Evolutionary conservation across 768 basidiomycete species (phyloP), one percentile per base, ranked within the genome.

Genomic region (Leucosporidium scottii): DNA sequence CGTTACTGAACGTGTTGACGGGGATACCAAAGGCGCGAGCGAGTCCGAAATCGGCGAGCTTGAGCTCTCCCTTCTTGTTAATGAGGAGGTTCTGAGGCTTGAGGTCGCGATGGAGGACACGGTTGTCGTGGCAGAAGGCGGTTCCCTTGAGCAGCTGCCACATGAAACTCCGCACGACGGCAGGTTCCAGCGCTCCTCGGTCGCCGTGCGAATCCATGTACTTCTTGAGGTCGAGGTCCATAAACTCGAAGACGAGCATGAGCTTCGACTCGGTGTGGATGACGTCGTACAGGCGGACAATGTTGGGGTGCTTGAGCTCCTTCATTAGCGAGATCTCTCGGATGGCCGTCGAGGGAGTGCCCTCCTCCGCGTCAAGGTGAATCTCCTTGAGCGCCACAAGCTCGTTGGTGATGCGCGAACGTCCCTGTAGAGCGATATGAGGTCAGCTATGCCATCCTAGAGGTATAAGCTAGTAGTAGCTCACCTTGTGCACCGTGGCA

Each of bases 171-270:
- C 91, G 87, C 68, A 98, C 82, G 5, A 90, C 92, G 55, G 84
- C 83, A 39, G 81, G 71, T 21, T 96, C 92, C 53, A 99, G 83
- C 6, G 94, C 93, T 62, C 96, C 93, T 54, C 93, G 86, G 72
- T 98, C 93, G 64, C 96, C 96, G 74, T 96, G 88, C 47, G 90
- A 88, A 78, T 99, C 96, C 96, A 99, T 99, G 79, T 97, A 98
- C 77, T 92, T 93, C 80, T 99, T 99, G 56, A 99, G 83, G 80
- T 99, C 96, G 79, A 93, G 91, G 75, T 99, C 96, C 79, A 93
- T 96, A 78, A 85, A 98, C 80, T 99, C 96, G 79, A 98, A 99
- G 73, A 99, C 93, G 66, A 99, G 88, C 70, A 97, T 90, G 59
- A 99, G 87, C 74, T 98, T 97, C 12, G 91, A 90, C 80, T 99